A percentile compares a stretch with the other conserved stretches of the same genome.
Evolutionary conservation across 768 basidiomycete genomes (phyloP).

Genomic region (Serpula lacrymans): DNA sequence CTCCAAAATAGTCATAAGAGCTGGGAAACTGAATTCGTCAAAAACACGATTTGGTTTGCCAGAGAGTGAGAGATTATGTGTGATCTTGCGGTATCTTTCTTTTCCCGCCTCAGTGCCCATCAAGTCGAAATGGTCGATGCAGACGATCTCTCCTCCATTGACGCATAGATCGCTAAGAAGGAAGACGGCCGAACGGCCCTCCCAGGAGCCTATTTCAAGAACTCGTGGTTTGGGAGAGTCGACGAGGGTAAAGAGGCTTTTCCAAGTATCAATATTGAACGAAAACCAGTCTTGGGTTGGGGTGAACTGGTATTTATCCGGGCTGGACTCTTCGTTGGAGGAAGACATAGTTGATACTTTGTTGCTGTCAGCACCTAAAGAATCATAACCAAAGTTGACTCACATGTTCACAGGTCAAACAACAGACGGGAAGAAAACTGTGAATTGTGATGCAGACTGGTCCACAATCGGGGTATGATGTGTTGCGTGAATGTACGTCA

Average conservation of each 20-base stretch:
- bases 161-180: constrained; percentile 46
- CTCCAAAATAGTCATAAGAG: constrained; percentile 41
- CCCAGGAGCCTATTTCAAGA: constrained; percentile 61
- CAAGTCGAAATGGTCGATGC: constrained; percentile 60
- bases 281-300: constrained; percentile 57
- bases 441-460: too few species aligned
- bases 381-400: too few species aligned
- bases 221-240: constrained; percentile 37
- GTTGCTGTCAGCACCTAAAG: too few species aligned
- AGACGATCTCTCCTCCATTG: constrained; percentile 43
- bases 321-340: too few species aligned
- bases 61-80: constrained; percentile 45
- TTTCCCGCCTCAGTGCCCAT: constrained; percentile 44
- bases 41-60: constrained; percentile 44
- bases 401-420: too few species aligned
- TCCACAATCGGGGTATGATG: too few species aligned
- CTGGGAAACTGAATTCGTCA: constrained; percentile 51
- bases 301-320: constrained; percentile 39
- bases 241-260: constrained; percentile 36
- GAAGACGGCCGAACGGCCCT: constrained; percentile 60
- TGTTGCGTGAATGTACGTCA: too few species aligned
- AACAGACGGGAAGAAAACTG: too few species aligned
- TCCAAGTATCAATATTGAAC: constrained; percentile 41
- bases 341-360: background rate
- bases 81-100: constrained; percentile 40